Conservation (phyloP, 176 grass and related monocot species). For the Olyra latifolia region DNA sequence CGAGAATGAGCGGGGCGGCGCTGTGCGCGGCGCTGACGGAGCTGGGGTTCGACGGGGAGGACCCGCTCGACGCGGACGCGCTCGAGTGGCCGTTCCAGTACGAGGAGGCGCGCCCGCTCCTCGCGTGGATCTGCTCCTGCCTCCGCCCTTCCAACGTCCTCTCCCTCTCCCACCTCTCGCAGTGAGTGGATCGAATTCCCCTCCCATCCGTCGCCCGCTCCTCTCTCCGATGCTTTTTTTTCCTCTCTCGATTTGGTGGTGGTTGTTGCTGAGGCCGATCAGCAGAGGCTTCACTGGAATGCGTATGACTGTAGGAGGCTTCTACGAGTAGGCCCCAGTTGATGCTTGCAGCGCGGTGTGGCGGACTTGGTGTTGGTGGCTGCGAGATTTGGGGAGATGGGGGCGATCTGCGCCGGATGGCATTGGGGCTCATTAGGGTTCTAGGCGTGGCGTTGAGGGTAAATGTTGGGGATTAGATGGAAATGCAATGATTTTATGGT, state of each 20-base stretch:
- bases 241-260: background rate
- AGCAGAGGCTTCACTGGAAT: background rate
- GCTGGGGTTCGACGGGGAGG: slow-evolving; percentile 89
- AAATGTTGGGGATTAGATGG: background rate
- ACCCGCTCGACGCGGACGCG: slow-evolving; percentile 88
- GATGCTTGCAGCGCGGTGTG: background rate
- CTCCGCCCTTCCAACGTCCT: slow-evolving; percentile 98
- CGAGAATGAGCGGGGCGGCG: slow-evolving; percentile 79
- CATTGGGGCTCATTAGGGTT: background rate
- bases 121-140: slow-evolving; percentile 98
- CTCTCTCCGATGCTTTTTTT: background rate
- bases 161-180: slow-evolving; percentile 73
- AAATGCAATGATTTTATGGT: background rate
- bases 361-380: background rate
- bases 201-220: background rate
- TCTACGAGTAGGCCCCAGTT: background rate
- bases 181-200: slow-evolving; percentile 35
- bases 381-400: slow-evolving; percentile 2
- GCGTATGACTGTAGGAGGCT: background rate
- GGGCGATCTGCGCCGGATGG: background rate
- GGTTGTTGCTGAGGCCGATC: background rate
- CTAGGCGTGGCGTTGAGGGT: background rate
- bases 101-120: slow-evolving; percentile 85
- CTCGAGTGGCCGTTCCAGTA: slow-evolving; percentile 99
- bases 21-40: slow-evolving; percentile 78